Base-by-base conservation (phyloP, 257 asterid species). In the Primulina tabacum region DNA sequence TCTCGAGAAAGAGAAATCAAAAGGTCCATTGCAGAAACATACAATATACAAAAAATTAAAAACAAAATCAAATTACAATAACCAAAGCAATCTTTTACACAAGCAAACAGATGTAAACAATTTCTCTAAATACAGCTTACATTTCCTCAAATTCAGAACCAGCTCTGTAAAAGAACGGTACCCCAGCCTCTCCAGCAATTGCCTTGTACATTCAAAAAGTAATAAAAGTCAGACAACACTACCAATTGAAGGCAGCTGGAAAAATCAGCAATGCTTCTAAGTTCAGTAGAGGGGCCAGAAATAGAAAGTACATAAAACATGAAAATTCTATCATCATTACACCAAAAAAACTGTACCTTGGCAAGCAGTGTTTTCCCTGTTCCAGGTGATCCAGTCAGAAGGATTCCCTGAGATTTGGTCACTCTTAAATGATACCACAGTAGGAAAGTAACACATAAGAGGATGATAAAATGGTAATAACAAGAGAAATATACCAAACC, bases 161-260 rank as follows among this genome's bases (percentile, higher is more conserved):
- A 24, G 98, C 98, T 73, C 91, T 85, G 81, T 89, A 92, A 71
- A 92, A 92, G 91, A 92, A 92, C 73, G 98, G 98, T 24, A 92
- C 98, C 67, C 98, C 98, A 20, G 98, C 98, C 83, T 92, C 98
- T 70, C 98, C 98, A 80, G 98, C 97, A 67, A 92, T 92, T 62
- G 98, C 98, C 98, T 92, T 85, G 80, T 86, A 72, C 77, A 71
- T 70, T 65, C 61, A 82, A 68, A 62, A 69, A 71, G 72, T 76
- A 77, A 21, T 28, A 71, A 56, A 50, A 32, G 28, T 69, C 32
- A 74, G 70, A 66, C 29, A 63, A 53, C 10, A 69, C 29, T 16
- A 59, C 35, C 17, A 16, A 32, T 67, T 57, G 34, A 20, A 52
- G 60, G 52, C 53, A 75, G 67, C 34, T 5, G 57, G 56, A 47